A percentile compares a stretch with the other conserved stretches of the same genome.
phyloP scores from a whole-genome alignment of 2,329 filamentous ascomycete species.

The Spiromastix sp. region DNA sequence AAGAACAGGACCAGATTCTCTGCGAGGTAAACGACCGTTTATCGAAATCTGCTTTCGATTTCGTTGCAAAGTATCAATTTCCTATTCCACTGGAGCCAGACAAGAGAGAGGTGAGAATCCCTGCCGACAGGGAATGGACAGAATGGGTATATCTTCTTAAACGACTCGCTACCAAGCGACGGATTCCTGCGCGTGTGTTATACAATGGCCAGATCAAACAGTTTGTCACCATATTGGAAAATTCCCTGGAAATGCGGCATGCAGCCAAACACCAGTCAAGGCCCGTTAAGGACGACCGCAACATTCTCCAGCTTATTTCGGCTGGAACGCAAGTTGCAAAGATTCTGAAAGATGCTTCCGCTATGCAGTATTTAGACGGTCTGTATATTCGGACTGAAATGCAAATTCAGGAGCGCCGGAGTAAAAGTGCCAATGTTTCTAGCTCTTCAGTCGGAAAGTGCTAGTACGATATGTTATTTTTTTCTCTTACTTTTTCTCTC shows the following conservation, averaged over 20 bases:
- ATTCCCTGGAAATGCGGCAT: constrained; percentile 79
- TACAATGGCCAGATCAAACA: constrained; percentile 90
- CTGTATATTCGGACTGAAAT: constrained; percentile 75
- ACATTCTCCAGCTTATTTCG: constrained; percentile 78
- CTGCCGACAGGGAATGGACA: constrained; percentile 76
- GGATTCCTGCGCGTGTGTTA: constrained; percentile 71
- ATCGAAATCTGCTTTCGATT: constrained; percentile 79
- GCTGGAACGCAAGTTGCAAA: constrained; percentile 81
- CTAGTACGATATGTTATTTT: background rate
- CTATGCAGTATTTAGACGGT: constrained; percentile 72
- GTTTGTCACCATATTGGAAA: constrained; percentile 78
- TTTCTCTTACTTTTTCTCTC: background rate
- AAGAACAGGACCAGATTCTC: constrained; percentile 76
- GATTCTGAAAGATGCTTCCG: constrained; percentile 71
- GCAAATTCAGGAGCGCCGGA: constrained; percentile 58
- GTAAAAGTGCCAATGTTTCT: constrained; percentile 26
- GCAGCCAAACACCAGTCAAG: constrained; percentile 74
- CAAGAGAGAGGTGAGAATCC: constrained; percentile 64
- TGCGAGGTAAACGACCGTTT: constrained; percentile 73
- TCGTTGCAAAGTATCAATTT: constrained; percentile 84
- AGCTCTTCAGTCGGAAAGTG: too few species aligned
- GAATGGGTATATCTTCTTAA: constrained; percentile 87
- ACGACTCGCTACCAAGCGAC: constrained; percentile 71
- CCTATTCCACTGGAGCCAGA: constrained; percentile 75
- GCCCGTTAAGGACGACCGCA: constrained; percentile 77